Percentiles rank a stretch among this genome's conserved stretches.
These are phyloP conservation scores for Trichoderma koningiopsis DNA, from an alignment of 2,329 filamentous ascomycete species.

Conservation along the genomic window DNA sequence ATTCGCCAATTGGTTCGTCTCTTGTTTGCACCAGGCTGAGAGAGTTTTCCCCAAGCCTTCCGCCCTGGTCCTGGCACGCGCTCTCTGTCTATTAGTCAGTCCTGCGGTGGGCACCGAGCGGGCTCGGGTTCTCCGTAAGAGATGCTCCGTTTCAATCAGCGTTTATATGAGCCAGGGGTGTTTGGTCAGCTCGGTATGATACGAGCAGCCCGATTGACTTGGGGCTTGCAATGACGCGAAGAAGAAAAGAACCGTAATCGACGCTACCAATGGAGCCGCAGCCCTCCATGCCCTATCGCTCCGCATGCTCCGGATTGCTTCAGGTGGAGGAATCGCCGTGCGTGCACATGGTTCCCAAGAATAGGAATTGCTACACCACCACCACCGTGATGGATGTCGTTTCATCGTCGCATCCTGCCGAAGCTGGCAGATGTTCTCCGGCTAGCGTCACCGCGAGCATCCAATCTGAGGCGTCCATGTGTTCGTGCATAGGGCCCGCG, in stretches of 20 bases:
- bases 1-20: not conserved
- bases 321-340: not conserved
- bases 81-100: not conserved
- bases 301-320: not conserved
- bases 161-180: not conserved
- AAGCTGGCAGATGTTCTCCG: not conserved
- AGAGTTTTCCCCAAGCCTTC: not conserved
- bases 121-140: constrained; percentile 1
- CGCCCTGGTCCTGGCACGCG: not conserved
- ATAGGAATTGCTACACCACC: not conserved
- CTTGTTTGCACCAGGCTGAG: not conserved
- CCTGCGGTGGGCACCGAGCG: constrained; percentile 6
- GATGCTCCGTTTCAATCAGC: not conserved
- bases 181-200: not conserved
- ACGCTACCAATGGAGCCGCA: too few species aligned
- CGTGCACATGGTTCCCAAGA: not conserved
- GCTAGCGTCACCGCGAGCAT: not conserved
- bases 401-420: constrained; percentile 6
- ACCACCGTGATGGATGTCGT: not conserved
- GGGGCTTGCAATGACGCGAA: not conserved
- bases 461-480: constrained; percentile 21
- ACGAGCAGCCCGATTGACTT: not conserved
- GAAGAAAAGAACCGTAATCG: not conserved
- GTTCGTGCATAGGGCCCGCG: constrained; percentile 10
- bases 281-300: too few species aligned